phyloP scores from a whole-genome alignment of 169 alveolate genomes.

The Eimeria acervulina region DNA sequence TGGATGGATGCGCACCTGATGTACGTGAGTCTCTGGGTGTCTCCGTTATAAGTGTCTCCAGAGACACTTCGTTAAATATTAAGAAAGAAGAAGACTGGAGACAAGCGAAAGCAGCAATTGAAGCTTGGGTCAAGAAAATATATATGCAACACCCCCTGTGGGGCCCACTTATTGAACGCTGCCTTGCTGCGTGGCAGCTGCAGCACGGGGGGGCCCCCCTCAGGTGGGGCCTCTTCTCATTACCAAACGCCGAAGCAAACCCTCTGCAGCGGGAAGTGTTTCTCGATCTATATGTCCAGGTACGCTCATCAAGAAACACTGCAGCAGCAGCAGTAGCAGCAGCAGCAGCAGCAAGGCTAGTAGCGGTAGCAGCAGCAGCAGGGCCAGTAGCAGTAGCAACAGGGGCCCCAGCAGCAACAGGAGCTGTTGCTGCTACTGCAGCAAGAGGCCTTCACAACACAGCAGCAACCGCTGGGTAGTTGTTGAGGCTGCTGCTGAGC shows the following conservation, averaged over 20 bases:
- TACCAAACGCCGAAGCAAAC: background rate
- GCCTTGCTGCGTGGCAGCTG: background rate
- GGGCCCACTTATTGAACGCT: background rate
- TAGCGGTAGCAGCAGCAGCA: too few species aligned
- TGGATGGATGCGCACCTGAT: background rate
- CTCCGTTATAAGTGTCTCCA: background rate
- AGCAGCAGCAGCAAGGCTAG: too few species aligned
- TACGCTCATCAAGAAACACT: too few species aligned
- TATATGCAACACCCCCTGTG: background rate
- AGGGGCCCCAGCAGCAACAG: background rate
- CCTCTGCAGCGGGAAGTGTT: background rate
- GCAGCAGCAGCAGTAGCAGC: too few species aligned
- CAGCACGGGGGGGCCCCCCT: background rate
- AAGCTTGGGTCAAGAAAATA: background rate
- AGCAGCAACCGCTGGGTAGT: background rate
- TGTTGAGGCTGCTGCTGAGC: background rate
- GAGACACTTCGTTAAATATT: background rate
- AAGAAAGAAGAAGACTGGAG: background rate
- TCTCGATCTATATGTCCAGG: background rate
- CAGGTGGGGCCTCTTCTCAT: background rate
- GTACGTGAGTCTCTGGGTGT: background rate
- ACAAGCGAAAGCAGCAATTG: background rate
- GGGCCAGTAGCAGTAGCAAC: too few species aligned
- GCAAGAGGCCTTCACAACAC: background rate
- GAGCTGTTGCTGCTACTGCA: background rate